Evolutionary conservation across 2,329 filamentous ascomycete species (phyloP).

Genomic region (Paecilomyces formosus): DNA sequence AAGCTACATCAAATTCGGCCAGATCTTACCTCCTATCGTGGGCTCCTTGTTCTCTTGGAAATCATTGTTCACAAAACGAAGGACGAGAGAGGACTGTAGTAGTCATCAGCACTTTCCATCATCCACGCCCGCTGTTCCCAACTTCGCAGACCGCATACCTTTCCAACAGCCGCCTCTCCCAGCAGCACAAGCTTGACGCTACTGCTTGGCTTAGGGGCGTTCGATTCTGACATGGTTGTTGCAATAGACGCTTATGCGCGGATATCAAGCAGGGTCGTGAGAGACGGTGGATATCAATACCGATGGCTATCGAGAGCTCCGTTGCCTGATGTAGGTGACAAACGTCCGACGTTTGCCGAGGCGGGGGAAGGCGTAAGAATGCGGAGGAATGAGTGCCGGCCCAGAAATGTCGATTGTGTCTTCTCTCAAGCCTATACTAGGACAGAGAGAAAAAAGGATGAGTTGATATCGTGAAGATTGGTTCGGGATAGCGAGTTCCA

Average conservation of each 20-base stretch:
- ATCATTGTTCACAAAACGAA: slow-evolving; percentile 99
- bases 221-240: slow-evolving; percentile 60
- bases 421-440: neutral
- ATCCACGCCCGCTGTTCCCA: neutral
- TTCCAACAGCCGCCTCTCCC: slow-evolving; percentile 95
- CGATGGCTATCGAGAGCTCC: neutral
- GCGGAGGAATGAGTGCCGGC: neutral
- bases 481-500: neutral
- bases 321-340: neutral
- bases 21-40: slow-evolving; percentile 77
- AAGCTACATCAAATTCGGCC: slow-evolving; percentile 1
- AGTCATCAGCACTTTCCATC: slow-evolving; percentile 9
- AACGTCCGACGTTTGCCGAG: neutral
- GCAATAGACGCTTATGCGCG: neutral
- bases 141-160: slow-evolving; percentile 53
- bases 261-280: neutral
- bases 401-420: neutral
- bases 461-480: neutral
- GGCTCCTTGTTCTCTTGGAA: slow-evolving; percentile 99
- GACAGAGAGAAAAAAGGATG: neutral
- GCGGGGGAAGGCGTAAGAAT: neutral
- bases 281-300: neutral
- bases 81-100: slow-evolving; percentile 83
- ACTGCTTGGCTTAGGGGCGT: slow-evolving; percentile 87
- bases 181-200: slow-evolving; percentile 98